Base-by-base conservation (phyloP, 2,329 filamentous ascomycete species). In the Sarocladiaceae sp. region DNA sequence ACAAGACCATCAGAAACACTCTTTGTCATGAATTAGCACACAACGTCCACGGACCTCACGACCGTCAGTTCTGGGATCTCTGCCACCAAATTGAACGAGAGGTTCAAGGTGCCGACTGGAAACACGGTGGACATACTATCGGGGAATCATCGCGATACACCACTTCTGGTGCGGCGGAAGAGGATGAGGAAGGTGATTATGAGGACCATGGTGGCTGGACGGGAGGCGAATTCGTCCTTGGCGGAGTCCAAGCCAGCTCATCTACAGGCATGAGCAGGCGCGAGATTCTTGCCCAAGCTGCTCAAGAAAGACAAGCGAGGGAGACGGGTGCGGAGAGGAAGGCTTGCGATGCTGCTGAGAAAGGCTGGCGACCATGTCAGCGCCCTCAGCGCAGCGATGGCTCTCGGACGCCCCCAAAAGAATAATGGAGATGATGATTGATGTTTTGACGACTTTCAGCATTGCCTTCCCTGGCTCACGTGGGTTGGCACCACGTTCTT, bases 1-100 rank as follows among this genome's bases (percentile, higher is more conserved):
- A 97, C 71, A 86, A 87, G 60, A 92, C 87, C 0, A 95, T 99
- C 47, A 82, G 94, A 50, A 89, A 88, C 60, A 97, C 94, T 42
- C 75, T 99, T 12, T 97, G 93, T 64, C 94, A 99, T 71, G 94
- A 99, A 73, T 76, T 99, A 17, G 87, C 92, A 58, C 94, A 99
- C 69, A 97, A 96, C 61, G 89, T 96, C 10, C 86, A 87, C 70
- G 78, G 87, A 0, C 83, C 87, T 0, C 94, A 99, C 67, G 91
- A 97, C 68, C 76, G 83, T 17, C 73, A 88, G 44, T 99, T 99
- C 64, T 97, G 94, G 93, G 82, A 90, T 51, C 68, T 99, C 61
- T 96, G 89, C 59, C 85, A 84, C 59, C 79, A 87, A 73, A 95
- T 97, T 62, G 92, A 97, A 74, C 78, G 79, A 49, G 93, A 97